phyloP scores from a whole-genome alignment of 2,329 filamentous ascomycete genomes.

The Nemania sp. region DNA sequence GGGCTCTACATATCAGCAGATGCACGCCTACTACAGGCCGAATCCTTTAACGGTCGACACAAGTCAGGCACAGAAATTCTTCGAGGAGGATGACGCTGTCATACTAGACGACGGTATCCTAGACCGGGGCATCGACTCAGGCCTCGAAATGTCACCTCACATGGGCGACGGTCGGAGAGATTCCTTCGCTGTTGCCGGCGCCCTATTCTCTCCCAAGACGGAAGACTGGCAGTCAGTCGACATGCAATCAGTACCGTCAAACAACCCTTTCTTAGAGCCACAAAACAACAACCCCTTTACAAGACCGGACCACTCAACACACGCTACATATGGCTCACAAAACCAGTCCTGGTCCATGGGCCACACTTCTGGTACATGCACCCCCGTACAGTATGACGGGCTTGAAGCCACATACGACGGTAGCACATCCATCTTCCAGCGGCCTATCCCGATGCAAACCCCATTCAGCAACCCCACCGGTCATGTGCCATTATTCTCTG shows the following conservation, averaged over 20 bases:
- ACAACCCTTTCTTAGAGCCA: slow-evolving; percentile 71
- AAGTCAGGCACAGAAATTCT: slow-evolving; percentile 66
- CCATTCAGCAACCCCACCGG: slow-evolving; percentile 66
- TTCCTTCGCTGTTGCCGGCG: slow-evolving; percentile 68
- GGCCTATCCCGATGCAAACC: slow-evolving; percentile 64
- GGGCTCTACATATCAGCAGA: slow-evolving; percentile 63
- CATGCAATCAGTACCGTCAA: slow-evolving; percentile 73
- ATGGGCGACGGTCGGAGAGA: slow-evolving; percentile 73
- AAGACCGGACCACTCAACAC: slow-evolving; percentile 66
- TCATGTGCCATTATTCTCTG: slow-evolving; percentile 66
- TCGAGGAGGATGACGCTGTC: slow-evolving; percentile 70
- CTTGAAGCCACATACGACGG: slow-evolving; percentile 67
- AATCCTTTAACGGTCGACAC: slow-evolving; percentile 66
- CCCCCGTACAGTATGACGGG: slow-evolving; percentile 79
- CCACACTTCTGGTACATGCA: slow-evolving; percentile 76
- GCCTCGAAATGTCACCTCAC: slow-evolving; percentile 71
- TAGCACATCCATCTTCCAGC: slow-evolving; percentile 64
- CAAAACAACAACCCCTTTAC: slow-evolving; percentile 76
- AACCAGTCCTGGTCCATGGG: slow-evolving; percentile 72
- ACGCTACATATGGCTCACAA: slow-evolving; percentile 58
- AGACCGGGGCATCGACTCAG: slow-evolving; percentile 71
- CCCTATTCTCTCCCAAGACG: slow-evolving; percentile 74
- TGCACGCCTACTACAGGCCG: slow-evolving; percentile 65
- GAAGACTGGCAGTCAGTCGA: slow-evolving; percentile 74
- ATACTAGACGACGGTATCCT: slow-evolving; percentile 72